Conservation (phyloP, 2,329 filamentous ascomycete species). For the Aspergillus fumigatus region DNA sequence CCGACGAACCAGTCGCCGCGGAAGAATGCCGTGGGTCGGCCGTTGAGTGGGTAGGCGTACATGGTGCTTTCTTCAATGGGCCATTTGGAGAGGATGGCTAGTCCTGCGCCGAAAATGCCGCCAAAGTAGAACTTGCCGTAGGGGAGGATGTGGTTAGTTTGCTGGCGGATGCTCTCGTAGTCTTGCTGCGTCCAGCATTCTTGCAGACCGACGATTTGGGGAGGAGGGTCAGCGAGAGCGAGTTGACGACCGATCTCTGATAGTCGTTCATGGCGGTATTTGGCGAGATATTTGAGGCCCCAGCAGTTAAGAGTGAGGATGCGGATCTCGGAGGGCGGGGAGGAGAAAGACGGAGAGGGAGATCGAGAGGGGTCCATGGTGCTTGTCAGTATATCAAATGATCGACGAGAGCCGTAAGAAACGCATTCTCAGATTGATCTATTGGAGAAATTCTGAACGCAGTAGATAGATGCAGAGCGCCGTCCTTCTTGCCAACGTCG, state of each 20-base stretch:
- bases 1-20: slow-evolving; percentile 95
- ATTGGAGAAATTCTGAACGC: neutral
- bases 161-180: slow-evolving; percentile 70
- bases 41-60: slow-evolving; percentile 84
- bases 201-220: slow-evolving; percentile 87
- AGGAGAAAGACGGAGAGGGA: slow-evolving; percentile 11
- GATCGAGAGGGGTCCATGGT: slow-evolving; percentile 5
- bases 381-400: neutral
- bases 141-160: slow-evolving; percentile 70
- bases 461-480: neutral
- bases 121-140: slow-evolving; percentile 91
- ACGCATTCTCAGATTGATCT: neutral
- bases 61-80: slow-evolving; percentile 87
- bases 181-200: slow-evolving; percentile 90
- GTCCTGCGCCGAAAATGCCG: slow-evolving; percentile 81
- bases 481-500: neutral
- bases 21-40: slow-evolving; percentile 87
- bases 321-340: slow-evolving; percentile 59
- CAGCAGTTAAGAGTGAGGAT: slow-evolving; percentile 93
- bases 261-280: slow-evolving; percentile 71
- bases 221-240: slow-evolving; percentile 60
- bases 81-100: slow-evolving; percentile 87
- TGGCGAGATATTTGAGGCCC: slow-evolving; percentile 85
- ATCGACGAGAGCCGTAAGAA: neutral
- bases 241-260: slow-evolving; percentile 79